Evolutionary conservation across 176 grass and related monocot species (phyloP), one percentile per base, ranked within the genome.

Genomic region (Oryza rufipogon): DNA sequence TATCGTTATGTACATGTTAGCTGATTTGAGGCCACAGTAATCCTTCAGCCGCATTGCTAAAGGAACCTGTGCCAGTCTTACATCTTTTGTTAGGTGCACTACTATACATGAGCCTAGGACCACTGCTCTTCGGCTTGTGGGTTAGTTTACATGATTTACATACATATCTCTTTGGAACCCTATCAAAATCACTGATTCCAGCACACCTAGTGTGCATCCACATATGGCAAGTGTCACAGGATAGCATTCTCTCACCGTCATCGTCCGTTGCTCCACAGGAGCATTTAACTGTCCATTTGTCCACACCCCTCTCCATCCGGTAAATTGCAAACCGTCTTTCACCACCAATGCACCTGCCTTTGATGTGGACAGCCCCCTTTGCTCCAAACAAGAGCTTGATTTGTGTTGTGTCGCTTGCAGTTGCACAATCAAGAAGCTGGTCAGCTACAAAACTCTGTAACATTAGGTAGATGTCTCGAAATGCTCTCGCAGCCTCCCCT

Each of bases 211-310:
- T 92, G 80, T 97, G 94, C 75, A 91, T 86, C 88, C 94, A 97
- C 64, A 92, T 86, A 61, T 93, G 80, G 65, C 90, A 94, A 20
- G 78, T 42, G 48, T 94, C 94, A 74, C 94, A 97, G 26, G 92
- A 87, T 61, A 97, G n/a, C 94, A 97, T 97, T 26, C 90, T 92
- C 81, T 97, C 88, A 0, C 94, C 92, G 68, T 97, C 94, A 71
- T 97, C 90, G 49, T 97, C 94, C 47, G 80, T 88, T 7, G 89
- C 86, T 72, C 94, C 92, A 83, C 94, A 97, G 64, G 64, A 58
- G 69, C 92, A 97, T n/a, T 86, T 72, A 65, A 97, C 92, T 0
- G 68, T 94, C 92, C 94, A 97, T 44, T 77, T 86, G 25, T 89
- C 94, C 12, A 88, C 26, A 4, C 94, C 94, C 78, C 87, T 81